Conservation (phyloP, 2,329 filamentous ascomycete genomes). For the Purpureocillium lavendulum region DNA sequence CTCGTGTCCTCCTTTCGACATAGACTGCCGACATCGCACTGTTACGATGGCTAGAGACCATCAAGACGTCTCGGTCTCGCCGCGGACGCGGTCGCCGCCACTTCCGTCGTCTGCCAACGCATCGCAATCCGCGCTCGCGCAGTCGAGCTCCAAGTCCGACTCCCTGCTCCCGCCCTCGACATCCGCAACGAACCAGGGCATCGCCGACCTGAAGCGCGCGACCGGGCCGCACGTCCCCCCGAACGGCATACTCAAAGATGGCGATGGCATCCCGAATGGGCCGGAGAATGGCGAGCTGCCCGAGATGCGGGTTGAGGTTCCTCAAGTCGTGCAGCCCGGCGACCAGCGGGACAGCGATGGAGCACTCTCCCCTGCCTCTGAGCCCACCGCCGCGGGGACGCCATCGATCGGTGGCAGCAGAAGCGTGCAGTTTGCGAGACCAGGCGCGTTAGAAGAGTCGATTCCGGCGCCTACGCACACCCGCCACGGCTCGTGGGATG, state of each 20-base stretch:
- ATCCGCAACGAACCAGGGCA: constrained; percentile 1
- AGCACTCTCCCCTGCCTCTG: not conserved
- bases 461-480: constrained; percentile 36
- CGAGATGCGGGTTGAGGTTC: not conserved
- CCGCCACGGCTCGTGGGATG: constrained; percentile 58
- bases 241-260: constrained; percentile 10
- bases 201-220: not conserved
- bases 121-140: constrained; percentile 4
- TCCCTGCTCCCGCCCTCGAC: constrained; percentile 4
- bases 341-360: constrained; percentile 2
- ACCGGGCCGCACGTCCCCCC: constrained; percentile 8
- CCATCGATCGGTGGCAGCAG: constrained; percentile 22
- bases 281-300: not conserved
- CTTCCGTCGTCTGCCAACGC: constrained; percentile 5
- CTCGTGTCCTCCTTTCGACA: not conserved
- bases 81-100: constrained; percentile 8
- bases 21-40: not conserved
- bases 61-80: constrained; percentile 11
- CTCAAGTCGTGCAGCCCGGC: not conserved
- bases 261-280: constrained; percentile 3
- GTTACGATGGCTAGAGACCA: constrained; percentile 7
- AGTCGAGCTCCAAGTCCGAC: constrained; percentile 5
- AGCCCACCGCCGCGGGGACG: constrained; percentile 1
- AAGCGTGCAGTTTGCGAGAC: constrained; percentile 69
- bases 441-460: constrained; percentile 40